Evolutionary conservation across 441 rosid species (phyloP).

Genomic region (Macaranga tanarius): DNA sequence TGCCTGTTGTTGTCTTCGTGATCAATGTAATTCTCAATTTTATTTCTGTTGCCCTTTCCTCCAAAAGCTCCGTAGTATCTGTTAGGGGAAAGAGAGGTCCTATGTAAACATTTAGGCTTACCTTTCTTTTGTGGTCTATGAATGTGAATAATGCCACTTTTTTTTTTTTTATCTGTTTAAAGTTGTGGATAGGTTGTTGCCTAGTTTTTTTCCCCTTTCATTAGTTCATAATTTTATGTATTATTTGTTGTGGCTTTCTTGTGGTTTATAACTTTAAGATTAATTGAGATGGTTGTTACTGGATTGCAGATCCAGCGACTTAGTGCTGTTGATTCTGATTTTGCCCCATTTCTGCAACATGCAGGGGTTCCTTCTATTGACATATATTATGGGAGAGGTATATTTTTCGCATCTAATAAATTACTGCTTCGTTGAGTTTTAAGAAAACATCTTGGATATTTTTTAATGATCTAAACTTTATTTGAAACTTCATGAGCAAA

Average conservation of each 20-base stretch:
- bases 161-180: background rate
- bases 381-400: conserved; percentile 88
- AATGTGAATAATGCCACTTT: too few relatives aligned
- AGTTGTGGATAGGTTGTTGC: background rate
- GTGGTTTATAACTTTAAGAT: background rate
- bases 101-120: background rate
- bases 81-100: background rate
- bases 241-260: background rate
- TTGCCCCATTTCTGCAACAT: conserved; percentile 86
- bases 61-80: background rate
- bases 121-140: background rate
- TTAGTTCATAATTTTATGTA: background rate
- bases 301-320: conserved; percentile 76
- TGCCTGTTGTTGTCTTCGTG: background rate
- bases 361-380: conserved; percentile 87
- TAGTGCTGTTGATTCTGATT: conserved; percentile 83
- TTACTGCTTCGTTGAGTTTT: background rate
- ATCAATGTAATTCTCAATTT: background rate
- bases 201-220: background rate
- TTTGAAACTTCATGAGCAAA: background rate
- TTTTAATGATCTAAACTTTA: background rate
- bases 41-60: background rate
- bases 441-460: too few relatives aligned
- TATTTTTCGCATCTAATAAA: background rate
- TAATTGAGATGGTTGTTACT: conserved; percentile 19